These are phyloP conservation scores for Gloeostereum incarnatum DNA, from an alignment of 768 basidiomycete species.

Conservation along the genomic window DNA sequence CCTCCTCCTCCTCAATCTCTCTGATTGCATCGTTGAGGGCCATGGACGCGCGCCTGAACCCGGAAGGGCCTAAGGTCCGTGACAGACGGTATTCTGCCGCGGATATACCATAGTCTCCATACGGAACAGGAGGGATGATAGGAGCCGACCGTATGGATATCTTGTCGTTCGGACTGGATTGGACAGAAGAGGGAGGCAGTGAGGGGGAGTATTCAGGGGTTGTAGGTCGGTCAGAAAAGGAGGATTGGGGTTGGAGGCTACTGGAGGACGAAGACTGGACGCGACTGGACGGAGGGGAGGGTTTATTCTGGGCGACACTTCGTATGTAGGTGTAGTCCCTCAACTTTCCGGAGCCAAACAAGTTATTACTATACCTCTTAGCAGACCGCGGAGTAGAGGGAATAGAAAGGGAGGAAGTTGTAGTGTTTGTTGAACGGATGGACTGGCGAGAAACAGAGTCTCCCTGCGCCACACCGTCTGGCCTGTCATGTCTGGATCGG, in stretches of 20 bases:
- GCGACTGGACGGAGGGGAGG: constrained; percentile 9
- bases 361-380: constrained; percentile 79
- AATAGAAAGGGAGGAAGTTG: constrained; percentile 29
- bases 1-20: constrained; percentile 74
- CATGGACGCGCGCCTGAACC: constrained; percentile 55
- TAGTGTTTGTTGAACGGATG: constrained; percentile 19
- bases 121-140: constrained; percentile 25
- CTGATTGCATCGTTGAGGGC: constrained; percentile 70
- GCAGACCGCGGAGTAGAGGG: constrained; percentile 39
- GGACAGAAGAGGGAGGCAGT: constrained; percentile 25
- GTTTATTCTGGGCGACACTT: constrained; percentile 35
- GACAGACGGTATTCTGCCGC: constrained; percentile 37
- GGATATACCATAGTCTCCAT: constrained; percentile 25
- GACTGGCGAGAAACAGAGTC: constrained; percentile 22
- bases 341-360: constrained; percentile 76
- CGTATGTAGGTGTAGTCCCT: constrained; percentile 68
- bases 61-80: constrained; percentile 40
- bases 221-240: no score
- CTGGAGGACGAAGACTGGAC: not conserved
- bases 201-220: no score
- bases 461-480: constrained; percentile 24
- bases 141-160: constrained; percentile 31
- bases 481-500: constrained; percentile 25
- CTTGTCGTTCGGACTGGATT: constrained; percentile 38
- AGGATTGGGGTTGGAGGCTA: constrained; percentile 26